Evolutionary conservation across 306 rosid genomes (phyloP).

Genomic region (Casuarina equisetifolia): DNA sequence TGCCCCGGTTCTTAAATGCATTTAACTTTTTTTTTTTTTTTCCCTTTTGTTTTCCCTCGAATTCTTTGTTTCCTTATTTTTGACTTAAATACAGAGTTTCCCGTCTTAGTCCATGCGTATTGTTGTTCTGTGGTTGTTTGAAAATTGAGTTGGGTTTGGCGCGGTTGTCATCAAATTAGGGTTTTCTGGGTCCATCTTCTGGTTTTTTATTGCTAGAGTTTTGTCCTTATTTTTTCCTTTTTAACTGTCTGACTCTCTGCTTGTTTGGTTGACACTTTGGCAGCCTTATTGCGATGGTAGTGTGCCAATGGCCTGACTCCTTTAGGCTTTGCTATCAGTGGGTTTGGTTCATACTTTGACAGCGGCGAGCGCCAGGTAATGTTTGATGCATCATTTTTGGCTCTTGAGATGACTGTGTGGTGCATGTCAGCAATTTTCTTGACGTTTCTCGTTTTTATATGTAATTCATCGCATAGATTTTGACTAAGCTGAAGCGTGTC

Average conservation of each 20-base stretch:
- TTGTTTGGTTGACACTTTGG: background rate
- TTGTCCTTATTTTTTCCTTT: background rate
- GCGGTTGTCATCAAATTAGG: conserved; percentile 1
- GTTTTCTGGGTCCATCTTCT: background rate
- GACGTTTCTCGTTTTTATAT: conserved; percentile 6
- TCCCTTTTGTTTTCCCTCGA: background rate
- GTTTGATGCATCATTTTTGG: background rate
- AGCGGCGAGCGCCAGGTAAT: background rate
- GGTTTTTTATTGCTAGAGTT: background rate
- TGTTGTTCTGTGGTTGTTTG: background rate
- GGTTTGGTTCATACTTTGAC: background rate
- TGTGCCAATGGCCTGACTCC: background rate
- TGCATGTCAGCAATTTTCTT: background rate
- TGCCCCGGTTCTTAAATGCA: conserved; percentile 8
- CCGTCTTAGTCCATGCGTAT: background rate
- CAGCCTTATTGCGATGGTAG: background rate
- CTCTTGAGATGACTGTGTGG: conserved; percentile 16
- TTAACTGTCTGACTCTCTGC: background rate
- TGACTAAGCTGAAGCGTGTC: background rate
- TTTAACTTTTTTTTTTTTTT: background rate
- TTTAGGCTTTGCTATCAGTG: background rate
- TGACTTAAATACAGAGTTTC: background rate
- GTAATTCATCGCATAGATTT: background rate
- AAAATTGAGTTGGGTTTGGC: background rate
- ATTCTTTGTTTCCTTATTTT: background rate